Conservation (phyloP, 2,329 filamentous ascomycete genomes). For the Scedosporium aurantiacum region DNA sequence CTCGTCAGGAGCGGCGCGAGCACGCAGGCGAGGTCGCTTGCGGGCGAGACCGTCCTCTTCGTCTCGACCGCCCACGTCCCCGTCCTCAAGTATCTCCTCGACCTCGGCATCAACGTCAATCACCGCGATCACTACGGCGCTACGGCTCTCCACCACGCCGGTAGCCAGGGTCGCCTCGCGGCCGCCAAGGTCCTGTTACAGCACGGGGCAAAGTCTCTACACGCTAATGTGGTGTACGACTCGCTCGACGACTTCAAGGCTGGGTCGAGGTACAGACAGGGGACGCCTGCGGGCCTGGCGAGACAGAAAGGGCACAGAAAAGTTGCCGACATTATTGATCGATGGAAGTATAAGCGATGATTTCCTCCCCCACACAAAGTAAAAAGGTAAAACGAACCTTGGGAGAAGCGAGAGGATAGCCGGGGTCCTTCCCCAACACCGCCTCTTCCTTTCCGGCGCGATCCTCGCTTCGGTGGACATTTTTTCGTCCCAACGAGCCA, state of each 20-base stretch:
- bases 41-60: conserved; percentile 14
- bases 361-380: background rate
- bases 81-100: conserved; percentile 14
- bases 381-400: background rate
- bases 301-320: conserved; percentile 13
- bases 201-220: conserved; percentile 11
- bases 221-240: conserved; percentile 15
- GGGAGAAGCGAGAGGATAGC: background rate
- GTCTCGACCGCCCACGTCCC: conserved; percentile 10
- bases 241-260: conserved; percentile 11
- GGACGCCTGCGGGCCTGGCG: conserved; percentile 15
- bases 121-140: conserved; percentile 14
- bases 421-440: background rate
- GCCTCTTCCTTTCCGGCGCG: background rate
- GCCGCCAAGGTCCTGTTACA: conserved; percentile 18
- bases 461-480: background rate
- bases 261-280: conserved; percentile 13
- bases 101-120: conserved; percentile 12
- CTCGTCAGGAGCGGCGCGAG: conserved; percentile 15
- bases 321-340: conserved; percentile 11
- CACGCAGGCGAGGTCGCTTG: conserved; percentile 10
- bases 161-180: conserved; percentile 12
- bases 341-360: conserved; percentile 9
- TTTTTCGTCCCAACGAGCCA: background rate
- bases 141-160: conserved; percentile 17